Base-by-base conservation (phyloP, 2,329 filamentous ascomycete species). In the Trichoderma sp. region DNA sequence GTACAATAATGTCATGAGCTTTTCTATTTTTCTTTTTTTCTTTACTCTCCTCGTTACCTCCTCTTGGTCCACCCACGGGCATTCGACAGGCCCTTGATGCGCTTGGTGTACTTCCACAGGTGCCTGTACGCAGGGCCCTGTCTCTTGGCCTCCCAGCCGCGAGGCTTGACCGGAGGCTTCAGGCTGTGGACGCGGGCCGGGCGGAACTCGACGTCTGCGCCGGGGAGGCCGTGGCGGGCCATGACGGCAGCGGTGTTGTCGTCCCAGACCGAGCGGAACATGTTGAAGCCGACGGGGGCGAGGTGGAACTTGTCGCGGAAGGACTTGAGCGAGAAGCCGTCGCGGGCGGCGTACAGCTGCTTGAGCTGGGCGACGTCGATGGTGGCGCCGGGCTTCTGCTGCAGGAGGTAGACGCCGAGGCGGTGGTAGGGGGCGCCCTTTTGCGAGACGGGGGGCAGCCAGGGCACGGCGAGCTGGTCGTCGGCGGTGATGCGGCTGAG, bases 381-480 rank as follows among this genome's bases (percentile, higher is more conserved):
- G 39, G 67, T 73, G 70, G 84, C 74, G 64, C 85, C 87, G 64
- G 88, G 82, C 61, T 86, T 83, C 79, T 99, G 95, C 81, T 97
- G 88, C 59, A 98, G 83, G 25, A 99, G 82, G 76, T 95, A 91
- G 69, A 98, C 82, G 57, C 90, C 90, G 65, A 98, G 84, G 63
- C 95, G 91, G 80, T 98, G 95, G 81, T 98, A 97, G 1, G 92
- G 92, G 2, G 90, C 87, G 67, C 95, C 95, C 83, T 95, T 97
- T 77, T 97, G 92, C 1, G 93, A 90, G 76, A 91, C 92, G 1
- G 95, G 91, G 1, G 94, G 90, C 27, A 94, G 82, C 92, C 94
- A 99, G 2, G 93, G 90, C 4, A 89, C 81, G 67, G 92, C 87
- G 58, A 95, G 84, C 78, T 95, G 89, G 34, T 84, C 82, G 5